Percentiles rank a stretch among this genome's conserved stretches.
phyloP scores from a whole-genome alignment of 31 red algal species.

The Bonnemaisonia californica region DNA sequence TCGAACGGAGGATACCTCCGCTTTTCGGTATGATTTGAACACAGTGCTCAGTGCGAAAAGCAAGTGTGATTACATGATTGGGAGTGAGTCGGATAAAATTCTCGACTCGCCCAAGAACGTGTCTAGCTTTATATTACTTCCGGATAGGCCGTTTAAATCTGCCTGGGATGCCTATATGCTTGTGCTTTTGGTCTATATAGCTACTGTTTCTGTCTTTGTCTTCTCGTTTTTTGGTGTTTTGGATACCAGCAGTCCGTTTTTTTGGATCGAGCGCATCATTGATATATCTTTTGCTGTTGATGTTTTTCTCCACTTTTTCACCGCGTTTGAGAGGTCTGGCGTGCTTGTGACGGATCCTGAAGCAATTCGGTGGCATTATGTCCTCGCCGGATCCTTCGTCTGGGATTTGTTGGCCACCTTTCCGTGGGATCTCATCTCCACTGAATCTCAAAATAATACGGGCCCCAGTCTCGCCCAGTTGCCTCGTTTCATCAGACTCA shows the following conservation, averaged over 20 bases:
- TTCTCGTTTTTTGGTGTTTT: conserved; percentile 56
- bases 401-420: conserved; percentile 61
- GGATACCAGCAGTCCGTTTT: conserved; percentile 34
- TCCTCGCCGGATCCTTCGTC: conserved; percentile 44
- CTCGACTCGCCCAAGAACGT: no score
- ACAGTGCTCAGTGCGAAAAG: no score
- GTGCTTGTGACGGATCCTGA: conserved; percentile 1
- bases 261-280: conserved; percentile 73
- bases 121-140: no score
- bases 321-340: conserved; percentile 41
- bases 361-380: conserved; percentile 29
- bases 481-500: conserved; percentile 61
- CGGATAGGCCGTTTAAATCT: conserved; percentile 4
- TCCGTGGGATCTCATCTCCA: conserved; percentile 65
- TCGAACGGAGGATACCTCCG: no score
- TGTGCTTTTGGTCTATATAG: conserved; percentile 60
- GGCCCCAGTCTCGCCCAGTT: conserved; percentile 40
- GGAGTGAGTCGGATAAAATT: no score
- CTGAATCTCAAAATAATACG: neutral
- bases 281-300: conserved; percentile 59
- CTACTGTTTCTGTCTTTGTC: conserved; percentile 71
- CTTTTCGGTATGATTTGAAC: no score
- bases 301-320: conserved; percentile 72
- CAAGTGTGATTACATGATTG: no score
- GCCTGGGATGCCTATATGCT: conserved; percentile 66